Conservation (phyloP, 2,329 filamentous ascomycete species). For the Fusarium chlamydosporum region DNA sequence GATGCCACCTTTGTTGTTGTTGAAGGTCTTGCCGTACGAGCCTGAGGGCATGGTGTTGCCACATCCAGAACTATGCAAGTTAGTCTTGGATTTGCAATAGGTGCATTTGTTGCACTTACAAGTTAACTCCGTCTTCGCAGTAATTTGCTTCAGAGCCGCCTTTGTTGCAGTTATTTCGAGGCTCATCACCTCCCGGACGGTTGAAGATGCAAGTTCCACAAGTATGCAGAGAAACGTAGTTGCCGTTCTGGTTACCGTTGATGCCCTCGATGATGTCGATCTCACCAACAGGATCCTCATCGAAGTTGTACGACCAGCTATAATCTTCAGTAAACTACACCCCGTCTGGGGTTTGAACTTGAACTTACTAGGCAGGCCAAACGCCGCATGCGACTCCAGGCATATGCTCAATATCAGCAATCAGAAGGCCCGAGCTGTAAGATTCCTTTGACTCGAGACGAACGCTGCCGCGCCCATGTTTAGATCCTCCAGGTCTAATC, state of each 20-base stretch:
- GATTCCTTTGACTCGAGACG: conserved; percentile 28
- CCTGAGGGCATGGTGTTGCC: conserved; percentile 28
- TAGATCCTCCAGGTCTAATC: neutral
- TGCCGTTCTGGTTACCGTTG: conserved; percentile 17
- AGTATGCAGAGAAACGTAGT: conserved; percentile 25
- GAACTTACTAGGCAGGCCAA: conserved; percentile 21
- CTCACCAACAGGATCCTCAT: conserved; percentile 25
- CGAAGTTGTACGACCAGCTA: conserved; percentile 34
- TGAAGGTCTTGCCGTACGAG: conserved; percentile 29
- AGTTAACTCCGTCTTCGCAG: conserved; percentile 10
- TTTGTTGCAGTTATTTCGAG: conserved; percentile 18
- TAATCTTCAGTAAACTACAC: neutral
- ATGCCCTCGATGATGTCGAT: conserved; percentile 30
- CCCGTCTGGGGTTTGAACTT: accelerated
- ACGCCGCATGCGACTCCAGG: conserved; percentile 26
- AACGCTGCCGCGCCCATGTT: conserved; percentile 22
- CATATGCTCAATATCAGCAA: conserved; percentile 32
- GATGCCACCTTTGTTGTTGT: conserved; percentile 18
- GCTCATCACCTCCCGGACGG: conserved; percentile 15
- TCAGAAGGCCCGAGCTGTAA: conserved; percentile 21
- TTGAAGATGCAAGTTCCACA: conserved; percentile 23
- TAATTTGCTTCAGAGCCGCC: conserved; percentile 8
- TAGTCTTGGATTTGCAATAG: neutral
- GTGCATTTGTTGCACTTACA: neutral
- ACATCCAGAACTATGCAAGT: conserved; percentile 2